A percentile compares a stretch with the other conserved stretches of the same genome.
These are phyloP conservation scores for Micromonas pusilla DNA, from an alignment of 139 green algal genomes.

Conservation along the genomic window DNA sequence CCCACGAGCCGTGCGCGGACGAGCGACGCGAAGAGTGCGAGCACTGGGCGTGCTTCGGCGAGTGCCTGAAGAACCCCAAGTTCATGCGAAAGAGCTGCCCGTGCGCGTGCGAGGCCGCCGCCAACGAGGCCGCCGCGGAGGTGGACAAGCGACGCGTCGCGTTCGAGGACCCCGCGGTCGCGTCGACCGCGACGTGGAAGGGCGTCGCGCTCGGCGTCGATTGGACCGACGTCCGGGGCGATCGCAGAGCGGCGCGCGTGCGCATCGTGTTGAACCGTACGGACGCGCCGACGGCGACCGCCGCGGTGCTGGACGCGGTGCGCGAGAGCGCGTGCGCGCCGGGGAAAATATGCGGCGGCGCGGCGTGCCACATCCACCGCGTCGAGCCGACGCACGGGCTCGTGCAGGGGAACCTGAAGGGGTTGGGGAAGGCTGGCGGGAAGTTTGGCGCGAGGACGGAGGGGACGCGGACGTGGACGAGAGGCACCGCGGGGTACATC, in stretches of 20 bases:
- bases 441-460: neutral
- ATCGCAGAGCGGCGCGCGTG: neutral
- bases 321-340: neutral
- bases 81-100: constrained; percentile 31
- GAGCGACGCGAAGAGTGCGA: constrained; percentile 16
- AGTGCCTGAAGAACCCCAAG: constrained; percentile 41
- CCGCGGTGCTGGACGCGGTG: neutral
- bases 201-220: neutral
- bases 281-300: neutral
- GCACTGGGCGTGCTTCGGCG: constrained; percentile 35
- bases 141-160: too few relatives aligned
- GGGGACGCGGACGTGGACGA: neutral
- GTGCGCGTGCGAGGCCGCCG: neutral
- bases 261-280: neutral
- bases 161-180: too few relatives aligned
- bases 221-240: neutral
- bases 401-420: neutral
- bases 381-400: neutral
- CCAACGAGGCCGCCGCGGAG: too few relatives aligned
- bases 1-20: neutral
- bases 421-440: neutral
- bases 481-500: neutral
- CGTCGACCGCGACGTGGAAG: too few relatives aligned
- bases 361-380: neutral
- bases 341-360: neutral